phyloP scores from a whole-genome alignment of 1,284 basidiomycete species.

The Xerocomus amazonicus region DNA sequence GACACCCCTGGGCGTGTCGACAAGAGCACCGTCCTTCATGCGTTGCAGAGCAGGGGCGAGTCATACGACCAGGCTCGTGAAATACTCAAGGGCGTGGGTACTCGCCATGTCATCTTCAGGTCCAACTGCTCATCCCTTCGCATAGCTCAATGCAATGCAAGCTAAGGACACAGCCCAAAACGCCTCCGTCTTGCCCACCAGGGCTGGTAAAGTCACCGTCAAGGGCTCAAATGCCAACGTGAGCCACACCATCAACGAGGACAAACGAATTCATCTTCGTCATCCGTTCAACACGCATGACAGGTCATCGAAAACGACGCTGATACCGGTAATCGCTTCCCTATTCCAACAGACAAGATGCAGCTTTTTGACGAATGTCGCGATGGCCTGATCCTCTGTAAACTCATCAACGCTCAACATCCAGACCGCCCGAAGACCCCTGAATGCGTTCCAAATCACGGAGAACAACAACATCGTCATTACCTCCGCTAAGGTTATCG shows the following conservation, averaged over 20 bases:
- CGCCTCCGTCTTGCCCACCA: constrained; percentile 61
- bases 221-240: constrained; percentile 95
- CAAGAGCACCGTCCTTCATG: constrained; percentile 76
- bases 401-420: constrained; percentile 98
- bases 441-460: constrained; percentile 97
- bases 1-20: constrained; percentile 84
- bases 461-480: constrained; percentile 99
- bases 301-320: constrained; percentile 89
- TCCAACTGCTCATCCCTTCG: constrained; percentile 3
- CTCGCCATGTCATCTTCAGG: constrained; percentile 28
- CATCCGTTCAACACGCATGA: constrained; percentile 3
- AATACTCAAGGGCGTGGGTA: constrained; percentile 91
- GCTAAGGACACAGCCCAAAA: constrained; percentile 56
- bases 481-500: constrained; percentile 95
- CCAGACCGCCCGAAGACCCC: constrained; percentile 67
- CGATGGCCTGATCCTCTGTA: constrained; percentile 94
- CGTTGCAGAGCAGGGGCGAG: constrained; percentile 74
- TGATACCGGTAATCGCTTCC: constrained; percentile 80
- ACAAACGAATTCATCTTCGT: constrained; percentile 60
- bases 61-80: constrained; percentile 90
- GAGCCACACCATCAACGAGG: constrained; percentile 98
- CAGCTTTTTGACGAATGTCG: constrained; percentile 97
- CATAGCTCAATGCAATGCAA: constrained; percentile 81
- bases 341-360: constrained; percentile 97
- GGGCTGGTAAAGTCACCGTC: constrained; percentile 90